Evolutionary conservation across 345 rosid genomes (phyloP).

Genomic region (Pelargonium nanum): DNA sequence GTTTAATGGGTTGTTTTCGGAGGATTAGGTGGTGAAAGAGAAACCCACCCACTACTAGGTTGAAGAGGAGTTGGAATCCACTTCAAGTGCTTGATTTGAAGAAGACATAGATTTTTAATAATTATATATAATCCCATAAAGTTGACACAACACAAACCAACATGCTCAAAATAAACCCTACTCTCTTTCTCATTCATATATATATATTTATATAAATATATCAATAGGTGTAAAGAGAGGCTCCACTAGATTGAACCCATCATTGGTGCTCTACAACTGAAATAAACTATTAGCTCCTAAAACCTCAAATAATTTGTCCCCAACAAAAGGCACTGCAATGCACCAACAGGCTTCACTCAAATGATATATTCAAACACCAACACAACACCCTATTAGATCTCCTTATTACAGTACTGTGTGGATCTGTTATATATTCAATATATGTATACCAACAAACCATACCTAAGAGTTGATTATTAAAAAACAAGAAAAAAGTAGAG

Average conservation of each 20-base stretch:
- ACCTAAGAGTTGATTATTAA: no score
- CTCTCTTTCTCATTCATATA: constrained; percentile 31
- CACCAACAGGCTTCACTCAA: background rate
- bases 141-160: background rate
- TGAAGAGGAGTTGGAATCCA: constrained; percentile 96
- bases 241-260: constrained; percentile 42
- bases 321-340: no score
- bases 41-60: constrained; percentile 60
- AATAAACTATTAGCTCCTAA: constrained; percentile 17
- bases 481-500: no score
- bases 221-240: constrained; percentile 63
- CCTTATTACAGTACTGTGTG: background rate
- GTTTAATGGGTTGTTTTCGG: constrained; percentile 32
- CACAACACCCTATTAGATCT: background rate
- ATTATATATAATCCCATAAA: background rate
- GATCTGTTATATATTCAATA: no score
- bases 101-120: constrained; percentile 27
- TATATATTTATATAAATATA: no score
- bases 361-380: background rate
- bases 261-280: constrained; percentile 45
- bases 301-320: constrained; percentile 29
- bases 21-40: constrained; percentile 86
- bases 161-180: background rate
- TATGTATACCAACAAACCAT: no score
- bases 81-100: constrained; percentile 49